phyloP scores from a whole-genome alignment of 139 green algal species.

The Chlamydomonas schloesseri region DNA sequence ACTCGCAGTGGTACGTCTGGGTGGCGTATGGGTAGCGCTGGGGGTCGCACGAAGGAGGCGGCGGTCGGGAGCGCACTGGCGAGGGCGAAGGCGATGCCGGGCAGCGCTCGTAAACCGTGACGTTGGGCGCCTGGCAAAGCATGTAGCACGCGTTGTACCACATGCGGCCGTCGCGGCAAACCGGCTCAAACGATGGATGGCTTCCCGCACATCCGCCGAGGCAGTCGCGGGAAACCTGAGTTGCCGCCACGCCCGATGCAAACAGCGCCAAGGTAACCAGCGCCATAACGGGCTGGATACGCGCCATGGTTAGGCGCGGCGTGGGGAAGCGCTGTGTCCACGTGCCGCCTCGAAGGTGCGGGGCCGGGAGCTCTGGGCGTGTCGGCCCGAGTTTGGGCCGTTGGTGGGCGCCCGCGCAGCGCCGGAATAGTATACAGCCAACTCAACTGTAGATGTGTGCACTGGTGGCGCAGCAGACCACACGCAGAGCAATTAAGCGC shows the following conservation, averaged over 20 bases:
- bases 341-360: too few relatives aligned
- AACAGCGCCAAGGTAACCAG: background rate
- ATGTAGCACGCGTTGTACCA: slow-evolving; percentile 41
- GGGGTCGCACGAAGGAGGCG: slow-evolving; percentile 12
- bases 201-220: background rate
- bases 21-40: background rate
- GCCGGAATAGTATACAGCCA: too few relatives aligned
- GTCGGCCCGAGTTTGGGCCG: too few relatives aligned
- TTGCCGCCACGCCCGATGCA: background rate
- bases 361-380: too few relatives aligned
- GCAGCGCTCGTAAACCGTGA: background rate
- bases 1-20: background rate
- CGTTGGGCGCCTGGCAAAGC: slow-evolving; percentile 5
- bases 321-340: too few relatives aligned
- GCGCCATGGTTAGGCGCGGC: background rate
- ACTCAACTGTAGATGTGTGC: too few relatives aligned
- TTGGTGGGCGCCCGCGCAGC: too few relatives aligned
- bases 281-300: background rate
- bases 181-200: background rate
- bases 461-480: too few relatives aligned
- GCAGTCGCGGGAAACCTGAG: background rate
- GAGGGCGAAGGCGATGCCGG: background rate
- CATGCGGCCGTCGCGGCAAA: slow-evolving; percentile 13
- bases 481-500: too few relatives aligned
- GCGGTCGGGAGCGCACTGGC: background rate